Evolutionary conservation across 192 early-diverging fungal genomes (phyloP).

Genomic region (Linnemannia schmuckeri): DNA sequence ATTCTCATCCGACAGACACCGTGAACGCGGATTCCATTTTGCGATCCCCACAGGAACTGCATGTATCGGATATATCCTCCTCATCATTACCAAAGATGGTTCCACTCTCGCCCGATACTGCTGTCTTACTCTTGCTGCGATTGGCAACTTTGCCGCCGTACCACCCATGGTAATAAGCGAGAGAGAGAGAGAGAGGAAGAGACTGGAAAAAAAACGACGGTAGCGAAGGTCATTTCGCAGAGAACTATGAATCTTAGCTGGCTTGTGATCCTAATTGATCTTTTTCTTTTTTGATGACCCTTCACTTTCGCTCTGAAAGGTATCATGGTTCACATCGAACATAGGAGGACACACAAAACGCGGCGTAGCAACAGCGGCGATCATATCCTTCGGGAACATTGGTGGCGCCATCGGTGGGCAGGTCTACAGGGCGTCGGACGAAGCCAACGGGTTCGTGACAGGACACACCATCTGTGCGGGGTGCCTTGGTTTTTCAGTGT

Average conservation of each 20-base stretch:
- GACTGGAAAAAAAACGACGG: slow-evolving; percentile 60
- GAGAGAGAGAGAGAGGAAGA: slow-evolving; percentile 40
- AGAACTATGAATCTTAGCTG: too few relatives aligned
- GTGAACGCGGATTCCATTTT: slow-evolving; percentile 61
- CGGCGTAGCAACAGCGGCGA: slow-evolving; percentile 69
- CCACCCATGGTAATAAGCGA: slow-evolving; percentile 67
- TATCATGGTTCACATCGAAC: slow-evolving; percentile 66
- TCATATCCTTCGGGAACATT: slow-evolving; percentile 76
- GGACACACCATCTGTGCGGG: slow-evolving; percentile 63
- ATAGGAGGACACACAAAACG: slow-evolving; percentile 82
- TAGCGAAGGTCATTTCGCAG: slow-evolving; percentile 33
- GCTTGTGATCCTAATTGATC: neutral
- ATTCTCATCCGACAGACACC: slow-evolving; percentile 13
- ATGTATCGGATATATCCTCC: slow-evolving; percentile 58
- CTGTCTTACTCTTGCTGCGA: slow-evolving; percentile 37
- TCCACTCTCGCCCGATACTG: slow-evolving; percentile 49
- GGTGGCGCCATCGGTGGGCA: slow-evolving; percentile 79
- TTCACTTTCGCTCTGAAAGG: neutral
- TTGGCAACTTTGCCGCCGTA: slow-evolving; percentile 61
- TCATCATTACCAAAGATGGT: slow-evolving; percentile 39
- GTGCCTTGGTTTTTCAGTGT: slow-evolving; percentile 58
- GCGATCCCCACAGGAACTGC: slow-evolving; percentile 38
- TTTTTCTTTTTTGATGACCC: too few relatives aligned
- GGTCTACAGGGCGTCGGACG: slow-evolving; percentile 74
- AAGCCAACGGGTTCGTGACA: slow-evolving; percentile 59